Evolutionary conservation across 371 early-diverging fungal species (phyloP), one percentile per base, ranked within the genome.

Genomic region (Rhizopus arrhizus): DNA sequence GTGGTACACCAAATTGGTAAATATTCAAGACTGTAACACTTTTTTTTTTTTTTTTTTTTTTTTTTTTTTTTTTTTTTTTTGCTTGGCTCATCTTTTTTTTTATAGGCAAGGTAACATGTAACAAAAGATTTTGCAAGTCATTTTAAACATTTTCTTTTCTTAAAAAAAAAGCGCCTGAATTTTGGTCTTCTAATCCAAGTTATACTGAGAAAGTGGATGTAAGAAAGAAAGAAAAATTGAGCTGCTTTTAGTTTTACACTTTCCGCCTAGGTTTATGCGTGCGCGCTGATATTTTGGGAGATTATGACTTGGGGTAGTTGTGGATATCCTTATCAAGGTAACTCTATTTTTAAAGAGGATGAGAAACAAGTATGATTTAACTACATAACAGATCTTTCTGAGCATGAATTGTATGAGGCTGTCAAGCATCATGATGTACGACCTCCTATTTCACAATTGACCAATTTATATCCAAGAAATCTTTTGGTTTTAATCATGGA

Each of bases 1-100:
- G 89, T 61, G 90, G 90, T 9, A 90, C 90, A 8, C 88, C 88
- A 42, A 90, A 91, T 68, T 91, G 91, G 91, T 85, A 89, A 77
- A 66, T 59, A 42, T 36, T 13, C 11, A 34, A 15, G 5, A 28
- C n/a, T n/a, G n/a, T n/a, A 22, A 22, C 22, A 0, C 2, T 22
- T 22, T 22, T 22, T 22, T 22, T 22, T 22, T 22, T 22, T 22
- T 22, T 22, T 22, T 22, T 22, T 22, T 22, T 22, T 22, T 22
- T 22, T 22, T 22, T 22, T 22, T 22, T 22, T 22, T 22, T 22
- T 22, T 22, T 22, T 22, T 22, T 22, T 22, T 22, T 22, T 22
- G 2, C 22, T 22, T 22, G 22, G 22, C 22, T 22, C 22, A 22
- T 22, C 22, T 22, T 22, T 22, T 22, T 22, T 34, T 47, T 5